A percentile compares a stretch with the other conserved stretches of the same genome.
Evolutionary conservation across 257 asterid species (phyloP).

Genomic region (Solanum bulbocastanum): DNA sequence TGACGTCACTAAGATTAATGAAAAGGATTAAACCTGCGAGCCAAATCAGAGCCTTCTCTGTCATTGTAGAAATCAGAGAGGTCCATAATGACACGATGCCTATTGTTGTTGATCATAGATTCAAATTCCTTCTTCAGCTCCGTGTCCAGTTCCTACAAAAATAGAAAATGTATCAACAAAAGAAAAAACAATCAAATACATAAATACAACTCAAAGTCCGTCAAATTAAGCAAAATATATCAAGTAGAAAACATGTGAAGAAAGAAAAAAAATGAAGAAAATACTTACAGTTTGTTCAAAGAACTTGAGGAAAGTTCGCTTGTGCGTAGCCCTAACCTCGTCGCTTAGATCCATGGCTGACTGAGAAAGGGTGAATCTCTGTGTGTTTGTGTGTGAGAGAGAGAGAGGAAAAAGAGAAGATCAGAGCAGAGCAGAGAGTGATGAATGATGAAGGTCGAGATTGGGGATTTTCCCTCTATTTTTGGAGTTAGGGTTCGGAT

Average conservation of each 20-base stretch:
- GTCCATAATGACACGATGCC: constrained; percentile 66
- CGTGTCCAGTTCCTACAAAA: constrained; percentile 43
- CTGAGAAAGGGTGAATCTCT: background rate
- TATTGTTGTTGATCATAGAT: constrained; percentile 51
- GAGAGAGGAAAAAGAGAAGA: background rate
- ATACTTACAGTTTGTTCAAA: constrained; percentile 69
- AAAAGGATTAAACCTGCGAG: constrained; percentile 48
- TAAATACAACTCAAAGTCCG: background rate
- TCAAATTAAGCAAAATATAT: background rate
- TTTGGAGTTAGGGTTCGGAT: constrained; percentile 5
- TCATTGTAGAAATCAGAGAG: constrained; percentile 76
- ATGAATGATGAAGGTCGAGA: background rate
- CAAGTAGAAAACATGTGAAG: background rate
- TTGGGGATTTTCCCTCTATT: background rate
- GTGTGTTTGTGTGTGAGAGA: background rate
- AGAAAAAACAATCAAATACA: background rate
- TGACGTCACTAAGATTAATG: background rate
- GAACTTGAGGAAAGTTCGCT: constrained; percentile 74
- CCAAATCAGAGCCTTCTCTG: constrained; percentile 72
- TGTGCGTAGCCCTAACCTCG: constrained; percentile 68
- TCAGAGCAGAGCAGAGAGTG: background rate
- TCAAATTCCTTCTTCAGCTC: constrained; percentile 54
- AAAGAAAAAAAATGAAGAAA: background rate
- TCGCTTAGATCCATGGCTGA: constrained; percentile 76
- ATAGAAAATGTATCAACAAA: background rate